These are phyloP conservation scores for Mycosphaerelloides madeirae DNA, from an alignment of 2,329 filamentous ascomycete genomes.

Conservation along the genomic window DNA sequence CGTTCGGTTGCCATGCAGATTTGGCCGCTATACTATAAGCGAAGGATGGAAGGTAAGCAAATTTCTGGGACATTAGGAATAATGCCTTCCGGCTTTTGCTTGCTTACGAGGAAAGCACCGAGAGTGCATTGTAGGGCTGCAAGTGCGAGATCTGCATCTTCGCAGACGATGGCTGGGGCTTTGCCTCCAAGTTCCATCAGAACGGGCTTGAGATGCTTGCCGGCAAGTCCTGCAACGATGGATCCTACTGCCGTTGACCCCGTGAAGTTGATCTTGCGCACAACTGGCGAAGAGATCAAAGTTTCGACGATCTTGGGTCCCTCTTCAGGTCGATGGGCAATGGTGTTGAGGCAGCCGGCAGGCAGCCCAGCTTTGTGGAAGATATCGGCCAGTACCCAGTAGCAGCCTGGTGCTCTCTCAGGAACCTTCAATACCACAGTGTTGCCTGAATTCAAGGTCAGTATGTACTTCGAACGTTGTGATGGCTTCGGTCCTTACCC, in stretches of 20 bases:
- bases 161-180: constrained; percentile 68
- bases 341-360: constrained; percentile 64
- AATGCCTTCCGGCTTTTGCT: no score
- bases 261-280: constrained; percentile 74
- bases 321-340: constrained; percentile 55
- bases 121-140: constrained; percentile 64
- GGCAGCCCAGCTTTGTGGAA: constrained; percentile 72
- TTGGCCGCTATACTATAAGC: constrained; percentile 69
- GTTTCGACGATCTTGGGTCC: constrained; percentile 61
- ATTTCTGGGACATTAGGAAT: no score
- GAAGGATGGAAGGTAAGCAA: no score
- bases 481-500: neutral
- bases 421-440: constrained; percentile 67
- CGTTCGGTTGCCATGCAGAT: constrained; percentile 82
- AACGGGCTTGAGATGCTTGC: constrained; percentile 69
- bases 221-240: constrained; percentile 64
- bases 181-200: constrained; percentile 80
- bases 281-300: constrained; percentile 59
- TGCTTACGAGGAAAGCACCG: constrained; percentile 66
- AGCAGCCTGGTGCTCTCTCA: constrained; percentile 59
- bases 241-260: constrained; percentile 66
- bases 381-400: constrained; percentile 49
- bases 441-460: constrained; percentile 53
- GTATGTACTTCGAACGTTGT: neutral
- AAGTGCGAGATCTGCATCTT: constrained; percentile 68